Conservation (phyloP, 2,329 filamentous ascomycete species). For the Clonostachys sp. region DNA sequence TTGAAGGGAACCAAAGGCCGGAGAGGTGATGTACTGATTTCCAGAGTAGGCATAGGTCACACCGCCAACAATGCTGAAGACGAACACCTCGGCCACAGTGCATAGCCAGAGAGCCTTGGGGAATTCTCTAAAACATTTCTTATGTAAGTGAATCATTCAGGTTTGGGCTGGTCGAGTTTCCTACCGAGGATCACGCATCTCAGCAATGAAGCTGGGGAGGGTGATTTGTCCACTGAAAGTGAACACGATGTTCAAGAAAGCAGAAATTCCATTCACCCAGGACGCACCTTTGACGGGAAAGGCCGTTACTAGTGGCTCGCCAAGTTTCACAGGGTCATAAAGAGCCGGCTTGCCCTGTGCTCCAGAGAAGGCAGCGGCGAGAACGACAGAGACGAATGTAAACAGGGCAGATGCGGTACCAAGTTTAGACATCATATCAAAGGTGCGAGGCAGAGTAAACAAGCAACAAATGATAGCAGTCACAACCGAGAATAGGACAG, state of each 20-base stretch:
- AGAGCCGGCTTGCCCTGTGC: conserved; percentile 69
- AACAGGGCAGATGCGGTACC: conserved; percentile 79
- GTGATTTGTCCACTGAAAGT: conserved; percentile 97
- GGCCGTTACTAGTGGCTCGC: conserved; percentile 63
- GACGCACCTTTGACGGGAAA: conserved; percentile 68
- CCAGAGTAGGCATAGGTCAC: conserved; percentile 86
- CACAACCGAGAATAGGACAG: conserved; percentile 73
- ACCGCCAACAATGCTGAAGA: conserved; percentile 78
- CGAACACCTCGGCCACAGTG: conserved; percentile 80
- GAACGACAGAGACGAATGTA: conserved; percentile 82
- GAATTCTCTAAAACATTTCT: conserved; percentile 57
- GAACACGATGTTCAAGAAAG: conserved; percentile 93
- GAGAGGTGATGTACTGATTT: conserved; percentile 81
- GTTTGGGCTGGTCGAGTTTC: conserved; percentile 1
- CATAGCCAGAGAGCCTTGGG: conserved; percentile 90
- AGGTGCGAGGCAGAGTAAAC: conserved; percentile 81
- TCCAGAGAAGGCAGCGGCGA: conserved; percentile 78
- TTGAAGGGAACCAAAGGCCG: conserved; percentile 80
- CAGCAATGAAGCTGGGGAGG: conserved; percentile 88
- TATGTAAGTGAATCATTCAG: conserved; percentile 1
- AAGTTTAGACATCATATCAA: conserved; percentile 72
- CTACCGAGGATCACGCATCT: conserved; percentile 68
- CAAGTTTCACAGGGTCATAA: conserved; percentile 48
- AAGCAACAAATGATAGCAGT: conserved; percentile 72
- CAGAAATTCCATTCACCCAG: conserved; percentile 78